Base-by-base conservation (phyloP, 306 rosid genomes). In the Ochetophila trinervis region DNA sequence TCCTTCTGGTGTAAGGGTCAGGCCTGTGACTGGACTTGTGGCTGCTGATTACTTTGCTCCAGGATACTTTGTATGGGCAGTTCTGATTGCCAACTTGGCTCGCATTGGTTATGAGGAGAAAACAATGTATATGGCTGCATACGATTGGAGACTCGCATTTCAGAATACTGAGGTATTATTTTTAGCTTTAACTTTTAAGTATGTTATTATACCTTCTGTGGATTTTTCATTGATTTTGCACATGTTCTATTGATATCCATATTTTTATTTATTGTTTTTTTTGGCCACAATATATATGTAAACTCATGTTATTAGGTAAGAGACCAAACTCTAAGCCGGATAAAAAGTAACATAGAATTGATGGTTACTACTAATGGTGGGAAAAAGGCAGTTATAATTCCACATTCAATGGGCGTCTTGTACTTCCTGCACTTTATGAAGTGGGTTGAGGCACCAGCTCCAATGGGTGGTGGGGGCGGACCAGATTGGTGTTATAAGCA, bases 11-110 rank as follows among this genome's bases (percentile, higher is more conserved):
- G 82, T 90, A 35, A 79, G 96, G 86, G 83, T 90, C 30, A 76
- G 96, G 79, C 73, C 91, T 49, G 96, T 89, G 70, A 74, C 83
- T 60, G 94, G 96, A 71, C 94, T 89, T 63, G 96, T 89, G 60
- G 96, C 96, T 68, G 96, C 96, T 34, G 96, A 89, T 76, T 89
- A 89, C 78, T 89, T 89, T 71, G 89, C 91, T 53, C 80, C 96
- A 0, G 96, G 96, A 48, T 89, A 89, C 75, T 89, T 89, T 20
- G 96, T 89, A 40, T 89, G 94, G 96, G 96, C 96, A 14, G 91
- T 89, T 52, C 71, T 90, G 42, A 90, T 90, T 76, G 91, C 96
- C 60, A 90, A 90, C 70, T 78, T 90, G 82, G 96, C 96, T 57
- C 86, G 75, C 63, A 79, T 90, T 53, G 96, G 95, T 72, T 90